Evolutionary conservation across 2,329 filamentous ascomycete species (phyloP), one percentile per base, ranked within the genome.

Genomic region (Paraphaeosphaeria sporulosa): DNA sequence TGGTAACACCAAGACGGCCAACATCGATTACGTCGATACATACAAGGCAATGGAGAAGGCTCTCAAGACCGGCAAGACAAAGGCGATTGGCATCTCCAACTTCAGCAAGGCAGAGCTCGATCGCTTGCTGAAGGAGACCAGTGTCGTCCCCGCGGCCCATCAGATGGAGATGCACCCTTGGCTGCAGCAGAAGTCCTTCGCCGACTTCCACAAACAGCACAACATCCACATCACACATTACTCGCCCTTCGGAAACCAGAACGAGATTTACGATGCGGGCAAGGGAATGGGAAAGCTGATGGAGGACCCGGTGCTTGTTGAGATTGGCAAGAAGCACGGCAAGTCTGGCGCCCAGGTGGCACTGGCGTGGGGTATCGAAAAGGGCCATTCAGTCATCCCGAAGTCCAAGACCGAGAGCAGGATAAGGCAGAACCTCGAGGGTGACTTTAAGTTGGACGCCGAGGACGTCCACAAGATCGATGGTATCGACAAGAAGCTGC

Each of bases 321-420:
- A 73, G 89, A 90, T 61, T 68, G 90, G 90, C 32, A 81, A 85
- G 70, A 84, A 86, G 69, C 84, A 88, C n/a, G 84, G 87, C 2
- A 85, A 90, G 48, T 87, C 88, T n/a, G 86, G 92, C 7, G 90
- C 91, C n/a, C 92, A 97, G 83, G 85, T 97, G 30, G 85, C 96
- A 62, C 84, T 97, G 67, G 87, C 93, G 70, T 97, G 93, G 93
- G 88, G 92, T 23, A 96, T 93, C 17, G 92, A 96, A 84, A 65
- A 70, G 57, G 73, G 73, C 0, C 67, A 69, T 17, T 74, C 70
- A 30, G 73, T 76, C n/a, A 73, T 76, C 57, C 73, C 74, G 9
- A 77, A 76, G 63, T 68, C 61, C 1, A 75, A 76, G 65, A 76
- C 73, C 1, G 69, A 74, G 59, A 55, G 48, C 17, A 62, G 73